These are phyloP conservation scores for Aspergillus wentii DNA, from an alignment of 495 filamentous ascomycete species.

Conservation along the genomic window DNA sequence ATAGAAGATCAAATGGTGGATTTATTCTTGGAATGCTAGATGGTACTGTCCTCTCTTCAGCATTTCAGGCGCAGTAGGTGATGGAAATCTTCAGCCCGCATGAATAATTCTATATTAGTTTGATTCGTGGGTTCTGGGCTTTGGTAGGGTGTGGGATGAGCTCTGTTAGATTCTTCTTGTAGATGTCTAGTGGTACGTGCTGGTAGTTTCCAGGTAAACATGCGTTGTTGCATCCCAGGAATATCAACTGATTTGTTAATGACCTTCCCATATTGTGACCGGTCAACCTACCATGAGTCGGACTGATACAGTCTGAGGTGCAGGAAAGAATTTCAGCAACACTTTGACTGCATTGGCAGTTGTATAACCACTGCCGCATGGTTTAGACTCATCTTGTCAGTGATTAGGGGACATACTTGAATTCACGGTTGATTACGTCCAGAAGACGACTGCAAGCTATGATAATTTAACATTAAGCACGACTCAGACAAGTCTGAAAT, in stretches of 20 bases:
- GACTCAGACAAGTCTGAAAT: too few species aligned
- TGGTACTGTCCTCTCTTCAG: too few species aligned
- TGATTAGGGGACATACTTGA: too few species aligned
- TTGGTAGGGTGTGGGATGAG: conserved; percentile 67
- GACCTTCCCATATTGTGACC: neutral
- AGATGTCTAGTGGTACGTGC: conserved; percentile 66
- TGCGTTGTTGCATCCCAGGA: conserved; percentile 87
- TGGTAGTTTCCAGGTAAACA: conserved; percentile 56
- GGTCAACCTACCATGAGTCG: conserved; percentile 57
- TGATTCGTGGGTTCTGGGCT: conserved; percentile 68
- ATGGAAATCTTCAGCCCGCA: too few species aligned
- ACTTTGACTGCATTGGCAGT: conserved; percentile 56
- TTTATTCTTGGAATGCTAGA: too few species aligned
- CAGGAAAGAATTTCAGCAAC: conserved; percentile 54
- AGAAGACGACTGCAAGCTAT: too few species aligned
- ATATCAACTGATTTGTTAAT: conserved; percentile 54
- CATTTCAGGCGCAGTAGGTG: too few species aligned
- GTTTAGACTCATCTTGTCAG: neutral
- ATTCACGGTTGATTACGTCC: too few species aligned
- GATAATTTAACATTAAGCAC: too few species aligned
- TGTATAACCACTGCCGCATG: conserved; percentile 55
- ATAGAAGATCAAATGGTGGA: too few species aligned
- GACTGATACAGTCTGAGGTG: conserved; percentile 50
- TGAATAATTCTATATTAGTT: too few species aligned
- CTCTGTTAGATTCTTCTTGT: conserved; percentile 61